phyloP scores from a whole-genome alignment of 495 filamentous ascomycete species.

The Aspergillus hancockii region DNA sequence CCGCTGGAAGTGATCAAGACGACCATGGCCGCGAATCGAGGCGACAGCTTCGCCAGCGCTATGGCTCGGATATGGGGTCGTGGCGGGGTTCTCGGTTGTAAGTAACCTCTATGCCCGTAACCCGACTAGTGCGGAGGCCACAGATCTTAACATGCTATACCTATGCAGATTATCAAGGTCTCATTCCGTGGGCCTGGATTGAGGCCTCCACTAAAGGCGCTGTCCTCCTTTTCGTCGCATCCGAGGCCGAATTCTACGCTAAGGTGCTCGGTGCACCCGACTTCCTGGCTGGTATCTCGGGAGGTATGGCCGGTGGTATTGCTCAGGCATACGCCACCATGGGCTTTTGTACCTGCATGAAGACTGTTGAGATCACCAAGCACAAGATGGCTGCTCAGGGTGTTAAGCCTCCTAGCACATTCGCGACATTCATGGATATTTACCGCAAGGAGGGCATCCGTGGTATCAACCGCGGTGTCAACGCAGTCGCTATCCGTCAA shows the following conservation, averaged over 20 bases:
- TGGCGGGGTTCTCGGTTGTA: slow-evolving; percentile 94
- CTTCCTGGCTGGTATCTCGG: slow-evolving; percentile 84
- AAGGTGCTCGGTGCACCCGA: slow-evolving; percentile 76
- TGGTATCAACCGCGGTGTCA: slow-evolving; percentile 97
- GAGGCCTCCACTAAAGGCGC: slow-evolving; percentile 99
- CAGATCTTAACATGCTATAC: slow-evolving; percentile 16
- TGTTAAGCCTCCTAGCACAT: slow-evolving; percentile 82
- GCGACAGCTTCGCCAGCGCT: slow-evolving; percentile 80
- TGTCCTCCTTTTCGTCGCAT: slow-evolving; percentile 97
- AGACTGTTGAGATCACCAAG: slow-evolving; percentile 99
- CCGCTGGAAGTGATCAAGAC: slow-evolving; percentile 99
- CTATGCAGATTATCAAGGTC: slow-evolving; percentile 88
- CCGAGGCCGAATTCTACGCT: slow-evolving; percentile 94
- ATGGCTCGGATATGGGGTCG: slow-evolving; percentile 87
- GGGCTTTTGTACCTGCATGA: slow-evolving; percentile 99
- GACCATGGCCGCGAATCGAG: slow-evolving; percentile 95
- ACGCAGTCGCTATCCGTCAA: slow-evolving; percentile 96
- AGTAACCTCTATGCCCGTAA: slow-evolving; percentile 42
- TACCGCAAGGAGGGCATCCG: slow-evolving; percentile 91
- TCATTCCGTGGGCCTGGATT: slow-evolving; percentile 99
- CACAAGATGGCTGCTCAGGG: slow-evolving; percentile 87
- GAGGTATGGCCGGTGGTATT: slow-evolving; percentile 91
- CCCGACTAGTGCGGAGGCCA: slow-evolving; percentile 24
- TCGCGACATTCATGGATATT: slow-evolving; percentile 94
- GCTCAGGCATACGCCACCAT: slow-evolving; percentile 99